phyloP scores from a whole-genome alignment of 495 filamentous ascomycete genomes.

The Elasticomyces elasticus region DNA sequence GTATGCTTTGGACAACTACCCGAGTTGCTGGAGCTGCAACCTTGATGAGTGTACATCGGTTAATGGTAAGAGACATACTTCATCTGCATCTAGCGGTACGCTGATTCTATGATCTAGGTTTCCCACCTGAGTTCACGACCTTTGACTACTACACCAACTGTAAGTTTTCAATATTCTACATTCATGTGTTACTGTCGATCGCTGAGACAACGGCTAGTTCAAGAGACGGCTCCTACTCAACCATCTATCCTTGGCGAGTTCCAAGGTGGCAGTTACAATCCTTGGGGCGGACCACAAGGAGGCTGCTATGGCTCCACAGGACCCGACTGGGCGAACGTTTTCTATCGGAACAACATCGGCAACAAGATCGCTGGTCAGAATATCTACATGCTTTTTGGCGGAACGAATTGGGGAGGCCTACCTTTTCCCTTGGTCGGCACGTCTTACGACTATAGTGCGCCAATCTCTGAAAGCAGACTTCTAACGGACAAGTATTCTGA shows the following conservation, averaged over 20 bases:
- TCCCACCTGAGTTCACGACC: conserved; percentile 43
- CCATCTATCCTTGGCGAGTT: conserved; percentile 54
- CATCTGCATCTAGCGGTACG: too few relatives aligned
- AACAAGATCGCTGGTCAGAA: conserved; percentile 33
- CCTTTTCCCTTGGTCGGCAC: conserved; percentile 22
- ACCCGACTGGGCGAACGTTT: conserved; percentile 48
- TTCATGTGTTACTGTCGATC: too few relatives aligned
- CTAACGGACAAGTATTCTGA: conserved; percentile 52
- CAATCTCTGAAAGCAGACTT: conserved; percentile 47
- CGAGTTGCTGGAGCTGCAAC: conserved; percentile 53
- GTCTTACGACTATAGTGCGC: conserved; percentile 28
- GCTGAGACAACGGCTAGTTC: too few relatives aligned
- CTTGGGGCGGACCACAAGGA: conserved; percentile 49
- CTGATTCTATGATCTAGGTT: too few relatives aligned
- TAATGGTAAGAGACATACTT: too few relatives aligned
- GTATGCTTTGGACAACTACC: conserved; percentile 49
- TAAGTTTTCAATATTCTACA: too few relatives aligned
- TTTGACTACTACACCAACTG: conserved; percentile 38
- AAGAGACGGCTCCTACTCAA: conserved; percentile 40
- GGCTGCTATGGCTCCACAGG: conserved; percentile 37
- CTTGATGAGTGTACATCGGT: conserved; percentile 43
- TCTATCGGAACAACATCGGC: conserved; percentile 46
- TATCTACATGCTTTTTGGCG: conserved; percentile 46
- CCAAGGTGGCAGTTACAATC: conserved; percentile 54
- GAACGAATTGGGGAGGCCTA: conserved; percentile 45